Evolutionary conservation across 495 filamentous ascomycete genomes (phyloP), one percentile per base, ranked within the genome.

Genomic region (Daldinia loculata): DNA sequence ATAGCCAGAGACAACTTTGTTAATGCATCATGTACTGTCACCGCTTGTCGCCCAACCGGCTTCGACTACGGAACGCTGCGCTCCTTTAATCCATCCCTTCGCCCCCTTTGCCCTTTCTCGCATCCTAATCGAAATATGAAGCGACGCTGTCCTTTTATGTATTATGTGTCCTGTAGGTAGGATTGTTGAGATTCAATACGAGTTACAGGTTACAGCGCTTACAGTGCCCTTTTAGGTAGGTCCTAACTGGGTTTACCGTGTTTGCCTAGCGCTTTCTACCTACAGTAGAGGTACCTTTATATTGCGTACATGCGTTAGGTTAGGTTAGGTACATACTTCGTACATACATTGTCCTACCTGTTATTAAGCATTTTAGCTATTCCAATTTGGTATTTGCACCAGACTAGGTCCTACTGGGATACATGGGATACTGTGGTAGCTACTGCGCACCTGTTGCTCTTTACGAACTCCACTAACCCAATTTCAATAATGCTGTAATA

Each of bases 171-270:
- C 50, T 62, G 39, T 53, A 65, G 32, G 39, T 53, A 65, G 32
- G 57, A 56, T 65, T 32, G 17, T 34, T 30, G 34, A 55, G 30
- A 39, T 59, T 59, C n/a, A 15, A 34, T 32, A 24, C 15, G 41
- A 32, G 41, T 26, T 58, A 58, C 27, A 51, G 41, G 45, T 38
- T 55, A 30, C 24, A 66, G 66, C 66, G 57, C 68, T 61, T 66
- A 61, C 56, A 27, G 61, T 39, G 32, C 56, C 57, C 68, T 63
- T 71, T 71, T 58, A 60, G 63, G 69, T 67, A 71, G 63, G 63
- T 71, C 63, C 63, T 71, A 63, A 53, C 53, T 45, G 32, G 59
- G 14, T 63, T 51, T 55, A 55, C 36, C 41, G 39, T 61, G 39
- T 43, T 41, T 0, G 43, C n/a, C 45, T 56, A 56, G 34, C 39